phyloP scores from a whole-genome alignment of 164 flowering plant species.

The Dillenia turbinata region DNA sequence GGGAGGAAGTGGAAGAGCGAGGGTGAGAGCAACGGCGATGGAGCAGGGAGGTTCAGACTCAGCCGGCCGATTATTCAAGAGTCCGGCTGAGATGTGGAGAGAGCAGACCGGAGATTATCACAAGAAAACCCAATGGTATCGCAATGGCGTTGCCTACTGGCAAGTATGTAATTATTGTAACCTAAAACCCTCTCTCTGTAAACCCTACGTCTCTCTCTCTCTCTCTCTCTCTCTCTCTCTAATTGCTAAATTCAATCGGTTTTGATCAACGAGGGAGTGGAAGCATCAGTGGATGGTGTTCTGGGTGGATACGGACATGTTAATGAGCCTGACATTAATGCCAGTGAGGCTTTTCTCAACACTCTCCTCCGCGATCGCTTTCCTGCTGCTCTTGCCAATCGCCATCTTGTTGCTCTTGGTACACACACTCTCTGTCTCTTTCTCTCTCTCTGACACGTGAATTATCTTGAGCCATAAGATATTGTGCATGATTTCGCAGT shows the following conservation, averaged over 20 bases:
- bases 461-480: too few species aligned
- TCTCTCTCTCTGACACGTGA: not conserved
- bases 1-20: too few species aligned
- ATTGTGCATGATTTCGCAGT: too few species aligned
- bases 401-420: conserved; percentile 79
- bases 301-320: conserved; percentile 91
- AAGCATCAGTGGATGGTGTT: conserved; percentile 92
- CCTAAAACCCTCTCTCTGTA: conserved; percentile 1
- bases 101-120: conserved; percentile 51
- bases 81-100: conserved; percentile 82
- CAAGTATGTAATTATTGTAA: conserved; percentile 35
- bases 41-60: conserved; percentile 55
- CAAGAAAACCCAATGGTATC: conserved; percentile 72
- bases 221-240: not conserved
- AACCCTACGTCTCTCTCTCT: not conserved
- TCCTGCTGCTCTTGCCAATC: conserved; percentile 18
- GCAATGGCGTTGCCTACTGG: conserved; percentile 80
- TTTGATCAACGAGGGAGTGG: conserved; percentile 57
- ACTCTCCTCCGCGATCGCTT: conserved; percentile 49
- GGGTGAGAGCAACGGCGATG: conserved; percentile 22
- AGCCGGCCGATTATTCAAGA: conserved; percentile 67
- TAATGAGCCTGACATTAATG: conserved; percentile 65
- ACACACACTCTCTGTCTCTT: conserved; percentile 12
- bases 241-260: conserved; percentile 1
- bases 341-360: conserved; percentile 72